A percentile compares a stretch with the other conserved stretches of the same genome.
Conservation (phyloP, 176 grass and related monocot genomes). For the Rhynchospora pubera region DNA sequence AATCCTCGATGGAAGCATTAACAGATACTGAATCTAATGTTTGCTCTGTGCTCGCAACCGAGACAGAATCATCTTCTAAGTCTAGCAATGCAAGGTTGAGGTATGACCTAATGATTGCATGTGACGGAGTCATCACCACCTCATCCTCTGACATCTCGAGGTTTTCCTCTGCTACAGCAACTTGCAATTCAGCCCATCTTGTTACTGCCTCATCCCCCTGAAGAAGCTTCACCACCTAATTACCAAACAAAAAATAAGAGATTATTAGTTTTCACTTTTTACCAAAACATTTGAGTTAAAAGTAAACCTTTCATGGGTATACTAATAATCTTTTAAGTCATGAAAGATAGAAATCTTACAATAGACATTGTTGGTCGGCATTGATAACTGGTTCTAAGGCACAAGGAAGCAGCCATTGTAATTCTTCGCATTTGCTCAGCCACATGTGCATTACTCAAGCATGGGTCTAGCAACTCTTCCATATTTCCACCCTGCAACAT, state of each 20-base stretch:
- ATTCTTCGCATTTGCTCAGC: constrained; percentile 71
- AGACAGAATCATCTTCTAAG: constrained; percentile 71
- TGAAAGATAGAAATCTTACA: constrained; percentile 38
- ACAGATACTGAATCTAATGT: constrained; percentile 35
- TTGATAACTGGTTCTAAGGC: constrained; percentile 47
- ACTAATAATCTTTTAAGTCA: not conserved
- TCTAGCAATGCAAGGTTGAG: constrained; percentile 74
- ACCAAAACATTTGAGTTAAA: not conserved
- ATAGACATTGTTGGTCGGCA: constrained; percentile 54
- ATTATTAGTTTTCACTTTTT: too few relatives aligned
- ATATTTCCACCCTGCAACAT: constrained; percentile 57
- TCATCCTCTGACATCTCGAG: constrained; percentile 58
- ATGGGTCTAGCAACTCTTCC: constrained; percentile 57
- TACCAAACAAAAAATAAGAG: not conserved
- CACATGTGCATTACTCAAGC: constrained; percentile 46
- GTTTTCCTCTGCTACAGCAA: constrained; percentile 15
- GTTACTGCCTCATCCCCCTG: constrained; percentile 55
- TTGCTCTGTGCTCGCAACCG: constrained; percentile 64
- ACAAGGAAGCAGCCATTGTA: constrained; percentile 51
- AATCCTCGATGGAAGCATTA: constrained; percentile 60
- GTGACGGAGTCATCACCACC: constrained; percentile 8
- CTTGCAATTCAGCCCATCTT: constrained; percentile 41
- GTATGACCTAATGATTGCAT: constrained; percentile 62
- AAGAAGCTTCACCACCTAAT: constrained; percentile 56
- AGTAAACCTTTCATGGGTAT: not conserved